Conservation (phyloP, 805 yeast species). For the Candida hispaniensis region DNA sequence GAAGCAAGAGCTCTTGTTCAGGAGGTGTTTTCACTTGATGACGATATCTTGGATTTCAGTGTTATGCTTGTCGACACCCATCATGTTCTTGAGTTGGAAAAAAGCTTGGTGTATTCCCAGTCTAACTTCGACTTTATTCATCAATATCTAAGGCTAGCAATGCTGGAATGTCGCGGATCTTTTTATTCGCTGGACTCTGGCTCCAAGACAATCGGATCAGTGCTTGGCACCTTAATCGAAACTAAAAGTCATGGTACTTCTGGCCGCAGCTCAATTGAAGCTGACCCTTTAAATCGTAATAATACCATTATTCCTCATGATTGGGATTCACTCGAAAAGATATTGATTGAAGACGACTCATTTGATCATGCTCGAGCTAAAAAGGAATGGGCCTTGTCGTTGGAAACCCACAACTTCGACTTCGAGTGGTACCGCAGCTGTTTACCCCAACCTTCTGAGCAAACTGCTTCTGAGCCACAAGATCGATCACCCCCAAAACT, state of each 20-base stretch:
- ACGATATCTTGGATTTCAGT: too few species aligned
- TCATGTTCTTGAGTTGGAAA: constrained; percentile 19
- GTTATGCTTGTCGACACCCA: constrained; percentile 7
- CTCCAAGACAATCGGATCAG: background rate
- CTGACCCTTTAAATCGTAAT: constrained; percentile 14
- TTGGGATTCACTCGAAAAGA: constrained; percentile 30
- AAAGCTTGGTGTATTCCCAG: constrained; percentile 23
- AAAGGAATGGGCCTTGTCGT: constrained; percentile 21
- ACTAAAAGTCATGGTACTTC: constrained; percentile 19
- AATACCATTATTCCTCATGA: constrained; percentile 28
- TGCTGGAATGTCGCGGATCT: constrained; percentile 18
- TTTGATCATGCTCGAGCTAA: constrained; percentile 21
- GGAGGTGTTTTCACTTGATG: too few species aligned
- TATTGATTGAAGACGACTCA: constrained; percentile 22
- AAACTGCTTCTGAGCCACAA: background rate
- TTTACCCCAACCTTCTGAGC: constrained; percentile 5
- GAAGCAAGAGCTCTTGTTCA: too few species aligned
- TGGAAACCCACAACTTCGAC: constrained; percentile 8
- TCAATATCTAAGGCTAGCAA: constrained; percentile 21
- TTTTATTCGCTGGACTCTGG: constrained; percentile 10
- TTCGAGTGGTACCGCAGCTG: background rate
- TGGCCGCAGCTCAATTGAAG: too few species aligned
- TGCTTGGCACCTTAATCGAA: constrained; percentile 14
- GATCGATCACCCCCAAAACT: constrained; percentile 13
- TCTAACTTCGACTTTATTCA: constrained; percentile 24